These are phyloP conservation scores for Chlorophyllum brunneum DNA, from an alignment of 768 basidiomycete species.

Conservation along the genomic window DNA sequence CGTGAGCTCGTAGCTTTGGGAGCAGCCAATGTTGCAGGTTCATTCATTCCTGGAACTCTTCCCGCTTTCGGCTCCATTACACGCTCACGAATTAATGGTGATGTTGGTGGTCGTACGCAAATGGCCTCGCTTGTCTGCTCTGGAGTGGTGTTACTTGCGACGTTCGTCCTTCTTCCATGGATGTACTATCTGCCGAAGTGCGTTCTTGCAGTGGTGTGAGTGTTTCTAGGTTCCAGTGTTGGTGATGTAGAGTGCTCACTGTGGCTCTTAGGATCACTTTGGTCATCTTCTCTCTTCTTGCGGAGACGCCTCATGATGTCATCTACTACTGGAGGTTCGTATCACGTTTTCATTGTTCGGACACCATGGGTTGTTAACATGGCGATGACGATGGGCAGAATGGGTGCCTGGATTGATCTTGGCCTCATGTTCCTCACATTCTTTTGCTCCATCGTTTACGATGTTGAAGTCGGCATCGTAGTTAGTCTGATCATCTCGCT, in stretches of 20 bases:
- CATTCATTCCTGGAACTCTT: slow-evolving; percentile 84
- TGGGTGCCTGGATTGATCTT: slow-evolving; percentile 92
- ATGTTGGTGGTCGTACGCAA: slow-evolving; percentile 85
- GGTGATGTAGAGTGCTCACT: background rate
- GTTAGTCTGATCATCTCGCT: slow-evolving; percentile 85
- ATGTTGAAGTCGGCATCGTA: slow-evolving; percentile 90
- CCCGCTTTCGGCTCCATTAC: slow-evolving; percentile 95
- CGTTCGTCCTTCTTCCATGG: slow-evolving; percentile 85
- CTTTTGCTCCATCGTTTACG: slow-evolving; percentile 81
- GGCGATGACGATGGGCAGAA: slow-evolving; percentile 40
- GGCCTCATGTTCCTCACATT: slow-evolving; percentile 87
- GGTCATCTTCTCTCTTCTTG: slow-evolving; percentile 80
- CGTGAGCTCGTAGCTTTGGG: slow-evolving; percentile 94
- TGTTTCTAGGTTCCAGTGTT: slow-evolving; percentile 14
- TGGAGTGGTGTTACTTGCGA: slow-evolving; percentile 69
- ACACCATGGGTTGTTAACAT: background rate
- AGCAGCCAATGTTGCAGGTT: slow-evolving; percentile 71
- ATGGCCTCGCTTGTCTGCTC: slow-evolving; percentile 84
- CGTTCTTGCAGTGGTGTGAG: slow-evolving; percentile 84
- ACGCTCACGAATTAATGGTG: slow-evolving; percentile 85
- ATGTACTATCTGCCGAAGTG: slow-evolving; percentile 88
- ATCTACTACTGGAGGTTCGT: slow-evolving; percentile 77
- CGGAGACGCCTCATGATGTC: slow-evolving; percentile 86
- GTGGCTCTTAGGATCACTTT: slow-evolving; percentile 67
- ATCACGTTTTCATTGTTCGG: background rate